These are phyloP conservation scores for Rhytidiadelphus loreus DNA, from an alignment of 225 moss, liverwort and hornwort genomes.

Conservation along the genomic window DNA sequence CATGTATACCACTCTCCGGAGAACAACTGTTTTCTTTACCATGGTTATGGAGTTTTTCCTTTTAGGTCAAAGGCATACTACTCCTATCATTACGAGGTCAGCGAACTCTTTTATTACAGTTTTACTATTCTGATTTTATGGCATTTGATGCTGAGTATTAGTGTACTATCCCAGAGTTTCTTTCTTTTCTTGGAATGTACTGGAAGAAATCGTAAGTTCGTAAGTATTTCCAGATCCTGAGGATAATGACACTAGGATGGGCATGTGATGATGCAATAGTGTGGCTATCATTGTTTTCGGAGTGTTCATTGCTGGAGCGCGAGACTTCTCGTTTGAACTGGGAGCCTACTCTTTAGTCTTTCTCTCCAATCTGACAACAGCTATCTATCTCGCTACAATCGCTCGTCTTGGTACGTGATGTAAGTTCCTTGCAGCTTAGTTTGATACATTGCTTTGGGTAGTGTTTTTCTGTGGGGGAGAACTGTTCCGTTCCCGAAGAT, in stretches of 20 bases:
- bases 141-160: neutral
- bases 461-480: neutral
- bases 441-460: neutral
- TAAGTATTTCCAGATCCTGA: neutral
- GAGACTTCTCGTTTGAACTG: constrained; percentile 80
- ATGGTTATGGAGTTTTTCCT: constrained; percentile 89
- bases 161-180: neutral
- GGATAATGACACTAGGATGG: neutral
- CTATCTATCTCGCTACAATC: constrained; percentile 87
- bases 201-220: neutral
- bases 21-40: constrained; percentile 91
- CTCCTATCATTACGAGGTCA: constrained; percentile 67
- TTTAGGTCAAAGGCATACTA: constrained; percentile 69
- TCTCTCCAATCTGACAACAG: constrained; percentile 88
- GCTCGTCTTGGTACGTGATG: constrained; percentile 85
- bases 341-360: constrained; percentile 76
- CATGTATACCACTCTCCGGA: constrained; percentile 94
- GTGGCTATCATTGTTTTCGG: constrained; percentile 86
- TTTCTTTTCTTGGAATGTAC: neutral
- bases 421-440: constrained; percentile 24
- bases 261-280: constrained; percentile 33
- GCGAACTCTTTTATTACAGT: neutral
- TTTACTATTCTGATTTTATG: neutral
- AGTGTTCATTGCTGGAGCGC: constrained; percentile 79
- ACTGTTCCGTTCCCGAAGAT: neutral